Percentiles rank a stretch among this genome's conserved stretches.
Evolutionary conservation across 2,329 filamentous ascomycete genomes (phyloP).

Genomic region (Alternaria sp.): DNA sequence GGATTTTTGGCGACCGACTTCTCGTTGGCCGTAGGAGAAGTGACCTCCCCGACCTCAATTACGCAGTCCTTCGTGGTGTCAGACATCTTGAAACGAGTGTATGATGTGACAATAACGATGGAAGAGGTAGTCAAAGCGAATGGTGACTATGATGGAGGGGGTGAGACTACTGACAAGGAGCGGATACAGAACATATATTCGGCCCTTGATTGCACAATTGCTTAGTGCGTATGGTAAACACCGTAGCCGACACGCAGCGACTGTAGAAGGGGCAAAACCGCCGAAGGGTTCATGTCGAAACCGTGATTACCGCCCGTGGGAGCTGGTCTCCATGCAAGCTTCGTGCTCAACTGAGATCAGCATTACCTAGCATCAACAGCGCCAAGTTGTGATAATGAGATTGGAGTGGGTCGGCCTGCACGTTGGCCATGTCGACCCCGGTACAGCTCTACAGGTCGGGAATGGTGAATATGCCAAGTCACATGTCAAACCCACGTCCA

Average conservation of each 20-base stretch:
- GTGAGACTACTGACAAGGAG: constrained; percentile 3
- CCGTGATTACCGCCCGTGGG: constrained; percentile 3
- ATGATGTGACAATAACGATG: constrained; percentile 8
- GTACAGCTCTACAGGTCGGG: neutral
- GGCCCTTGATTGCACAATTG: neutral
- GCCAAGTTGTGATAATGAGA: constrained; percentile 5
- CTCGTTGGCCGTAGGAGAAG: constrained; percentile 11
- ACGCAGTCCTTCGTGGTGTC: constrained; percentile 20
- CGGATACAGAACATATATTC: constrained; percentile 10
- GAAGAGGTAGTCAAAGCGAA: constrained; percentile 27
- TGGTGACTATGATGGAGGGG: constrained; percentile 23
- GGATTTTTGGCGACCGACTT: constrained; percentile 9
- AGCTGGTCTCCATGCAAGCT: constrained; percentile 4
- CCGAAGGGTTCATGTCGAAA: constrained; percentile 7
- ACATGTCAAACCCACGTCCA: constrained; percentile 1
- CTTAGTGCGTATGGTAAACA: constrained; percentile 3
- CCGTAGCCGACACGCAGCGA: neutral
- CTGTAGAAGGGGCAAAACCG: constrained; percentile 4
- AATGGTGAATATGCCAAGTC: constrained; percentile 8
- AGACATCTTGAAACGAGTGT: constrained; percentile 33
- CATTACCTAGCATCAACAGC: constrained; percentile 7
- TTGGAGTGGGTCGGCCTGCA: constrained; percentile 7
- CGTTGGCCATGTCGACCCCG: constrained; percentile 10
- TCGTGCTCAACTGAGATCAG: constrained; percentile 9
- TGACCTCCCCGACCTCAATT: constrained; percentile 34